These are phyloP conservation scores for Ascochyta koolunga DNA, from an alignment of 2,329 filamentous ascomycete species.

Conservation along the genomic window DNA sequence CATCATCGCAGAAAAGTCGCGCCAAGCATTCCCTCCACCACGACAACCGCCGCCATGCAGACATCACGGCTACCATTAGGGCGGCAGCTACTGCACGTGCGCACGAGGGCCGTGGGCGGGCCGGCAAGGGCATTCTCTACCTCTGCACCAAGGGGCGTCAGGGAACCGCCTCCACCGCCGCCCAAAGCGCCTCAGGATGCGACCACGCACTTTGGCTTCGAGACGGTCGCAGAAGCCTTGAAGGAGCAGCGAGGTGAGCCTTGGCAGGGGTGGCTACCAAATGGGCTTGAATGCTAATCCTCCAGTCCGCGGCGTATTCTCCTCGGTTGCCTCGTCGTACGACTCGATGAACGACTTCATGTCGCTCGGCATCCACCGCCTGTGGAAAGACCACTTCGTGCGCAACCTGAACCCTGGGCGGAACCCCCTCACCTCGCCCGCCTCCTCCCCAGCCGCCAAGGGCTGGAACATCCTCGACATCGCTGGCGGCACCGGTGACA, in stretches of 20 bases:
- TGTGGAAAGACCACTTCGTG: constrained; percentile 98
- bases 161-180: constrained; percentile 44
- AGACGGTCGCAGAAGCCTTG: constrained; percentile 79
- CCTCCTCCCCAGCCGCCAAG: constrained; percentile 27
- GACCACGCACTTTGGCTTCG: constrained; percentile 87
- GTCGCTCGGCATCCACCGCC: constrained; percentile 93
- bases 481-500: constrained; percentile 95
- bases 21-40: constrained; percentile 32
- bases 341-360: constrained; percentile 99
- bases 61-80: constrained; percentile 33
- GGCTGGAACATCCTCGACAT: constrained; percentile 88
- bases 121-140: constrained; percentile 60
- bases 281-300: neutral
- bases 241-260: constrained; percentile 70
- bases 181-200: constrained; percentile 50
- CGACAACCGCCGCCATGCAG: constrained; percentile 34
- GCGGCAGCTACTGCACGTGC: constrained; percentile 39
- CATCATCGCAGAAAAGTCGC: constrained; percentile 29
- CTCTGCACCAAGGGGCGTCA: constrained; percentile 41
- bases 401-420: constrained; percentile 84
- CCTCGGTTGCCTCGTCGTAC: constrained; percentile 91
- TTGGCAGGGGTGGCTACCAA: neutral
- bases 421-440: constrained; percentile 46
- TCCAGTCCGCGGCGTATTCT: constrained; percentile 85
- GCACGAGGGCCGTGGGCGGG: constrained; percentile 22